Percentiles rank a stretch among this genome's conserved stretches.
phyloP scores from a whole-genome alignment of 495 filamentous ascomycete species.

The Hypomontagnella submonticulosa region DNA sequence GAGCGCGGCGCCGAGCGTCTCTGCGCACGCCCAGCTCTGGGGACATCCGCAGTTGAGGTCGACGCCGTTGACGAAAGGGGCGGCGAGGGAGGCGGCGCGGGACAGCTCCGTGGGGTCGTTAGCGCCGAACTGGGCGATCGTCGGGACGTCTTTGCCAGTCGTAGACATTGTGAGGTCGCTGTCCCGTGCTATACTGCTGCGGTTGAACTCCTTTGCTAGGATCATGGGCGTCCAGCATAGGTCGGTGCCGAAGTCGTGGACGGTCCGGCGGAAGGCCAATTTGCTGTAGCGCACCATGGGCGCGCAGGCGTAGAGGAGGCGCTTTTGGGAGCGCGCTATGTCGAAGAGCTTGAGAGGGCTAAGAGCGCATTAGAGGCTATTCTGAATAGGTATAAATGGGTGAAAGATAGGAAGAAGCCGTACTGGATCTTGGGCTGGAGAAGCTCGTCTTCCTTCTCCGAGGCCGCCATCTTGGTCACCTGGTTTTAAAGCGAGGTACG shows the following conservation, averaged over 20 bases:
- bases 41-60: conserved; percentile 78
- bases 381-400: not conserved
- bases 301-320: conserved; percentile 67
- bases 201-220: conserved; percentile 75
- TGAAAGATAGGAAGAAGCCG: not conserved
- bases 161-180: conserved; percentile 58
- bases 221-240: conserved; percentile 78
- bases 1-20: conserved; percentile 69
- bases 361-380: conserved; percentile 29
- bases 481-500: conserved; percentile 2
- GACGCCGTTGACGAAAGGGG: conserved; percentile 68
- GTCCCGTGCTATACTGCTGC: conserved; percentile 66
- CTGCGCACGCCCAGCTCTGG: conserved; percentile 73
- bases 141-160: conserved; percentile 55
- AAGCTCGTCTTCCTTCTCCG: conserved; percentile 27
- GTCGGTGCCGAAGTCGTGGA: conserved; percentile 68
- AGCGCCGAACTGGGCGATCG: conserved; percentile 72
- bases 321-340: conserved; percentile 59
- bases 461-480: conserved; percentile 46
- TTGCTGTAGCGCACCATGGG: conserved; percentile 78
- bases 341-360: conserved; percentile 71
- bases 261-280: conserved; percentile 72
- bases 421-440: conserved; percentile 44
- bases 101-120: conserved; percentile 67
- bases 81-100: conserved; percentile 67